Evolutionary conservation across 2,329 filamentous ascomycete species (phyloP).

Genomic region (Xylariaceae sp.): DNA sequence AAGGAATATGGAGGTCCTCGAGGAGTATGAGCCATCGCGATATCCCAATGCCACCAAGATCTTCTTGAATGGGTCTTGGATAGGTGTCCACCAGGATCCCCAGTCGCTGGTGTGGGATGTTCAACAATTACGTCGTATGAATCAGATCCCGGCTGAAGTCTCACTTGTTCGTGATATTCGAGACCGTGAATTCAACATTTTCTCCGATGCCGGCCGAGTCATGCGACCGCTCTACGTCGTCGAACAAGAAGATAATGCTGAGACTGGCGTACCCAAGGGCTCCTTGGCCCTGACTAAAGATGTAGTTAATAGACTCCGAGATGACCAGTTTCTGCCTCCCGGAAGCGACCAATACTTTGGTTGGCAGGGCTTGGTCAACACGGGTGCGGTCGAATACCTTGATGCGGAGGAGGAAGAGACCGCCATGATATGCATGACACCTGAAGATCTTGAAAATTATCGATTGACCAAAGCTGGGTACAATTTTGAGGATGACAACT

Average conservation of each 20-base stretch:
- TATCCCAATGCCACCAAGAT: constrained; percentile 95
- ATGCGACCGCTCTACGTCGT: constrained; percentile 93
- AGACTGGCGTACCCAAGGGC: constrained; percentile 55
- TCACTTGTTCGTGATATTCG: constrained; percentile 94
- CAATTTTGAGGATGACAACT: constrained; percentile 56
- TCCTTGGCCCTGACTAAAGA: constrained; percentile 79
- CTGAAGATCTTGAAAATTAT: constrained; percentile 83
- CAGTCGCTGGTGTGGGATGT: constrained; percentile 78
- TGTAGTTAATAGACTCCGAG: constrained; percentile 70
- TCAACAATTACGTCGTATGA: constrained; percentile 70
- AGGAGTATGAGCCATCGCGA: constrained; percentile 83
- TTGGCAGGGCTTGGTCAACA: constrained; percentile 81
- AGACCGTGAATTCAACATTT: constrained; percentile 97
- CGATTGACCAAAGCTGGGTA: constrained; percentile 65
- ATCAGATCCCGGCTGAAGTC: constrained; percentile 85
- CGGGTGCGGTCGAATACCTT: constrained; percentile 89
- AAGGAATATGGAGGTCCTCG: constrained; percentile 90
- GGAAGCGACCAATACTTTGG: constrained; percentile 65
- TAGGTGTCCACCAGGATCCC: constrained; percentile 88
- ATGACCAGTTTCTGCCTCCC: constrained; percentile 62
- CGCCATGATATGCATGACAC: constrained; percentile 98
- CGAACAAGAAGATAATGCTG: constrained; percentile 76
- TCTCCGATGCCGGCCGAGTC: constrained; percentile 93
- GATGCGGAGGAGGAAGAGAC: constrained; percentile 98
- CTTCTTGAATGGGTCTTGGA: constrained; percentile 97